A percentile compares a stretch with the other conserved stretches of the same genome.
Evolutionary conservation across 2,329 filamentous ascomycete species (phyloP).

Genomic region (Xylariaceae sp.): DNA sequence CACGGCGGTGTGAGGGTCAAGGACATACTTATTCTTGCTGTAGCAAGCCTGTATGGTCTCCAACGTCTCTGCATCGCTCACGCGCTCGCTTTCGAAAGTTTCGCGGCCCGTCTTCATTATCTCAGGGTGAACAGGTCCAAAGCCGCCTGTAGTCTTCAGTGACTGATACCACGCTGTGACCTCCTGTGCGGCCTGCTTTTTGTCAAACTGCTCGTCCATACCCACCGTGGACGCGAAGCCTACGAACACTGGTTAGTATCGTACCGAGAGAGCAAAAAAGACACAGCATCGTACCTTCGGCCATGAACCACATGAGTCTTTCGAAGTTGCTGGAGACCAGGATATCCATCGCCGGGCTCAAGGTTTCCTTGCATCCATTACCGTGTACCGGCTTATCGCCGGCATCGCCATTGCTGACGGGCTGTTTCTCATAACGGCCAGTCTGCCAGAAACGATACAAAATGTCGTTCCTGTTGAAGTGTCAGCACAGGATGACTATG

Average conservation of each 20-base stretch:
- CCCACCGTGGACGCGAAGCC: constrained; percentile 59
- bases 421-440: constrained; percentile 84
- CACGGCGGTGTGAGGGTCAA: constrained; percentile 91
- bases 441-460: constrained; percentile 92
- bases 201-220: constrained; percentile 64
- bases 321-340: constrained; percentile 96
- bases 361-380: constrained; percentile 82
- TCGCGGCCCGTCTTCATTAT: constrained; percentile 68
- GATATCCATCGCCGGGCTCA: constrained; percentile 97
- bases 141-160: constrained; percentile 78
- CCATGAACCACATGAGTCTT: constrained; percentile 88
- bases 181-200: constrained; percentile 69
- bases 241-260: constrained; percentile 1
- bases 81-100: constrained; percentile 78
- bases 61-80: constrained; percentile 65
- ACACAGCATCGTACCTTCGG: constrained; percentile 46
- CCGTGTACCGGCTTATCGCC: constrained; percentile 63
- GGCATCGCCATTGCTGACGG: constrained; percentile 57
- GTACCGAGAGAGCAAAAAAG: neutral
- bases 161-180: constrained; percentile 76
- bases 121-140: constrained; percentile 70
- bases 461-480: constrained; percentile 69
- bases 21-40: constrained; percentile 60
- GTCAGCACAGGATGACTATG: neutral
- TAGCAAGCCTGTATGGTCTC: constrained; percentile 62